These are phyloP conservation scores for Gentiana straminea DNA, from an alignment of 257 asterid genomes.

Conservation along the genomic window DNA sequence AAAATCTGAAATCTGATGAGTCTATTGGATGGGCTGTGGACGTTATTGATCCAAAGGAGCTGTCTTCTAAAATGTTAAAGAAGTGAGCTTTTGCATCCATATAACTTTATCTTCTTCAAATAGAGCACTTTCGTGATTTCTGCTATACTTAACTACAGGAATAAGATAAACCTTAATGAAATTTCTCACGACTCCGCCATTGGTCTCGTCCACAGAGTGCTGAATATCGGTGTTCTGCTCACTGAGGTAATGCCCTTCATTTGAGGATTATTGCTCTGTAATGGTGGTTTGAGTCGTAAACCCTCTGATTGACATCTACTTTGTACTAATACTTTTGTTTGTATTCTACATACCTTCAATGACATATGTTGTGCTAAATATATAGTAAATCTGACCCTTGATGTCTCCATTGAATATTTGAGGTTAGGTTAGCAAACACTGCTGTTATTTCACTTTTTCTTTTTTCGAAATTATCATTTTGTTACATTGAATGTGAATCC, in stretches of 20 bases:
- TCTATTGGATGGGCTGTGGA: slow-evolving; percentile 94
- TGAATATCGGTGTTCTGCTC: slow-evolving; percentile 73
- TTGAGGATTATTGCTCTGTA: background rate
- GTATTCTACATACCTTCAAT: too few species aligned
- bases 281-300: too few species aligned
- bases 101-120: slow-evolving; percentile 3
- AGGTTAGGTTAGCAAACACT: too few species aligned
- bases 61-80: slow-evolving; percentile 84
- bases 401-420: too few species aligned
- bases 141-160: slow-evolving; percentile 33
- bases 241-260: slow-evolving; percentile 56
- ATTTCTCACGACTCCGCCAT: slow-evolving; percentile 94
- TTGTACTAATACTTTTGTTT: too few species aligned
- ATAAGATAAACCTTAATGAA: slow-evolving; percentile 79
- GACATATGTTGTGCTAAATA: too few species aligned
- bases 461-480: too few species aligned
- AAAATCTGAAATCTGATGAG: slow-evolving; percentile 65
- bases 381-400: too few species aligned
- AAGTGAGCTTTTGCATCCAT: slow-evolving; percentile 38
- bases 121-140: slow-evolving; percentile 7
- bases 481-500: too few species aligned
- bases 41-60: slow-evolving; percentile 87
- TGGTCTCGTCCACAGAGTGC: slow-evolving; percentile 63
- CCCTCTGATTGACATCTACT: too few species aligned
- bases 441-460: too few species aligned